Evolutionary conservation across 2,329 filamentous ascomycete genomes (phyloP).

Genomic region (Ascochyta viciae-villosae): DNA sequence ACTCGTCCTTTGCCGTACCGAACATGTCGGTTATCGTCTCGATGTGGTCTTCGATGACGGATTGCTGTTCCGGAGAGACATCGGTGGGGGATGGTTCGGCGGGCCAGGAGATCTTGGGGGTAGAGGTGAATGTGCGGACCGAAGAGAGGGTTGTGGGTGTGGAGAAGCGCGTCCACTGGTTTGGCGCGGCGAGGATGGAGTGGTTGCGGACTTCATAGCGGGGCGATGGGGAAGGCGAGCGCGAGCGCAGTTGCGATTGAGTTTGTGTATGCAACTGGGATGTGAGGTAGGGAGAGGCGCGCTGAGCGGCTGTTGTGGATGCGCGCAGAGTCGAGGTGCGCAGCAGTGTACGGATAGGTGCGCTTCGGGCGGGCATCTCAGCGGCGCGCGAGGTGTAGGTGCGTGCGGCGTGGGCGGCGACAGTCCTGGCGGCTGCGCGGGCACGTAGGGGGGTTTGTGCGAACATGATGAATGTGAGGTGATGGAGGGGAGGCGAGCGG

Average conservation of each 20-base stretch:
- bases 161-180: conserved; percentile 45
- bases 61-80: conserved; percentile 30
- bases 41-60: conserved; percentile 39
- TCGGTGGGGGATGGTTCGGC: conserved; percentile 9
- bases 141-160: conserved; percentile 40
- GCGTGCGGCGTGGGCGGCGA: conserved; percentile 16
- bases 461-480: conserved; percentile 5
- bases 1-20: conserved; percentile 51
- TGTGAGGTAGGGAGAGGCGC: conserved; percentile 28
- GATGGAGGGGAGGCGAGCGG: conserved; percentile 4
- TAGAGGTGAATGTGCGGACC: conserved; percentile 40
- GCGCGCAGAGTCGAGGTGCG: conserved; percentile 38
- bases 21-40: conserved; percentile 49
- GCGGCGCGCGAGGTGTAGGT: conserved; percentile 24
- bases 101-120: conserved; percentile 15
- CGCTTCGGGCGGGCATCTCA: conserved; percentile 35
- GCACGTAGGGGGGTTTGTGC: conserved; percentile 9
- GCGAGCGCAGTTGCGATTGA: conserved; percentile 25
- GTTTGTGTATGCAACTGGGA: conserved; percentile 25
- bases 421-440: conserved; percentile 4
- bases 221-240: conserved; percentile 33
- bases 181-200: conserved; percentile 32
- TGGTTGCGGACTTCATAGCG: conserved; percentile 36
- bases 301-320: conserved; percentile 31
- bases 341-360: conserved; percentile 38